A percentile compares a stretch with the other conserved stretches of the same genome.
These are phyloP conservation scores for Sporothrix humicola DNA, from an alignment of 2,329 filamentous ascomycete species.

Conservation along the genomic window DNA sequence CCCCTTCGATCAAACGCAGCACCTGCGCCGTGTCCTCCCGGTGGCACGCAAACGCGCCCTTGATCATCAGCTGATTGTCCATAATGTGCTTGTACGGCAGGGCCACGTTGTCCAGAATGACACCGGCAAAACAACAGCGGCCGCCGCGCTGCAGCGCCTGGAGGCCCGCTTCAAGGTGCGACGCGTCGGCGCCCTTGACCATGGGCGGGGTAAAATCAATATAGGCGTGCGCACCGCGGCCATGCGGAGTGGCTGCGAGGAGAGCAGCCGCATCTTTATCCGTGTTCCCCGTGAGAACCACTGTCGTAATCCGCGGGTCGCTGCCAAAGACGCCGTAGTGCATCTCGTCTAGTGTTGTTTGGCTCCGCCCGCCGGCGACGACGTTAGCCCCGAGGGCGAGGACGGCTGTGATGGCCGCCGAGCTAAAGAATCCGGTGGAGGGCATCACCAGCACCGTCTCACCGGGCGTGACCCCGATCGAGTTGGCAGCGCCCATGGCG, in stretches of 20 bases:
- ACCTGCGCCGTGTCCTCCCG: slow-evolving; percentile 5
- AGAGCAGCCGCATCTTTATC: background rate
- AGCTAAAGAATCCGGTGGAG: slow-evolving; percentile 1
- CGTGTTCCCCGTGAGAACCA: background rate
- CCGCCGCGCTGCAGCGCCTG: background rate
- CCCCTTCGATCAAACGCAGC: background rate
- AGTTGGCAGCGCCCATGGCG: slow-evolving; percentile 1
- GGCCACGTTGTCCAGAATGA: background rate
- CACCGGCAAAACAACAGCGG: background rate
- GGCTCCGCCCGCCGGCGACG: background rate
- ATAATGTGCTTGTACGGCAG: slow-evolving; percentile 3
- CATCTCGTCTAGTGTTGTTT: background rate
- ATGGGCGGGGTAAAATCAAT: background rate
- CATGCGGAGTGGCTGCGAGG: background rate
- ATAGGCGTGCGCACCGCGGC: background rate
- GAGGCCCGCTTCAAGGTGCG: background rate
- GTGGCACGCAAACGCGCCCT: background rate
- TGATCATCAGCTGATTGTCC: background rate
- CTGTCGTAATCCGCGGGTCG: background rate
- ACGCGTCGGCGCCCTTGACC: background rate
- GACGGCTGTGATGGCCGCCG: background rate
- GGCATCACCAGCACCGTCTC: background rate
- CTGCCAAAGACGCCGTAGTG: background rate
- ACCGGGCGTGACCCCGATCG: background rate
- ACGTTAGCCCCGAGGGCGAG: background rate